Percentiles rank a stretch among this genome's conserved stretches.
Evolutionary conservation across 371 early-diverging fungal species (phyloP).

Genomic region (Cokeromyces recurvatus): DNA sequence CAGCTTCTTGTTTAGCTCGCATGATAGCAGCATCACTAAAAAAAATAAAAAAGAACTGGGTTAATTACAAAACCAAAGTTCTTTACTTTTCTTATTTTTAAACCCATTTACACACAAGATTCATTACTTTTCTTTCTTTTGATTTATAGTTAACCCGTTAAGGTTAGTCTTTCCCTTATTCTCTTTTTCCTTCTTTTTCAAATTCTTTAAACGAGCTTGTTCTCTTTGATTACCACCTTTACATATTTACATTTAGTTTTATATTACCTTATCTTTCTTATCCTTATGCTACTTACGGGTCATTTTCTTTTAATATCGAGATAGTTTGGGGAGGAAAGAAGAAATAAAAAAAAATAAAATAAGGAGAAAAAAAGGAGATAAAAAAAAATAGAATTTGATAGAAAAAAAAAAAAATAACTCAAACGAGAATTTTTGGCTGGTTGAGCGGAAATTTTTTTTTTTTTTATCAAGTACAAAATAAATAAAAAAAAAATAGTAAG

Average conservation of each 20-base stretch:
- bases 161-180: conserved; percentile 35
- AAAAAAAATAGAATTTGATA: too few relatives aligned
- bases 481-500: too few relatives aligned
- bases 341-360: too few relatives aligned
- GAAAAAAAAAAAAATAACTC: conserved; percentile 1
- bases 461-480: neutral
- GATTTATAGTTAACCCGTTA: conserved; percentile 36
- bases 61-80: neutral
- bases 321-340: neutral
- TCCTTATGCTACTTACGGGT: conserved; percentile 11
- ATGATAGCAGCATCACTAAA: conserved; percentile 56
- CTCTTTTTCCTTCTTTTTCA: conserved; percentile 43
- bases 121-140: conserved; percentile 52
- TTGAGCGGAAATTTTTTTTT: too few relatives aligned
- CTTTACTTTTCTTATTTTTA: neutral
- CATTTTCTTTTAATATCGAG: neutral
- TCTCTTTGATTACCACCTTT: conserved; percentile 59
- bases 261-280: neutral
- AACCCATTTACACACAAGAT: too few relatives aligned
- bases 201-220: conserved; percentile 50
- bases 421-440: conserved; percentile 2
- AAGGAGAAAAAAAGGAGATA: too few relatives aligned
- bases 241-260: neutral
- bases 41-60: neutral
- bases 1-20: conserved; percentile 53